phyloP scores from a whole-genome alignment of 2,329 filamentous ascomycete genomes.

The Periconia macrospinosa region DNA sequence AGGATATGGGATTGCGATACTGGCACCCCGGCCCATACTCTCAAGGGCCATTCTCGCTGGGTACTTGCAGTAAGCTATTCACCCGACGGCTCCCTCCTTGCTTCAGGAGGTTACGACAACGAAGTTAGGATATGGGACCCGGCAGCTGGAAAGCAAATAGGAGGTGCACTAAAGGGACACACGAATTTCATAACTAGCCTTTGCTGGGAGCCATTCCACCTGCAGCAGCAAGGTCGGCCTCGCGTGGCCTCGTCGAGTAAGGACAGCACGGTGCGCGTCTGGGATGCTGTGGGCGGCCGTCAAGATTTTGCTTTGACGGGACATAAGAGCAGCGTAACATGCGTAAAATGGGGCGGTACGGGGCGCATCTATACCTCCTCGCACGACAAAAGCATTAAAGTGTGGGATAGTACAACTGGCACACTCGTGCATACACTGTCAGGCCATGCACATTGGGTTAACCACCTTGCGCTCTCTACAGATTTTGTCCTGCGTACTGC shows the following conservation, averaged over 20 bases:
- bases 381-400: constrained; percentile 88
- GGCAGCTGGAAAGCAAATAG: constrained; percentile 73
- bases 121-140: constrained; percentile 89
- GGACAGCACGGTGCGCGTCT: constrained; percentile 84
- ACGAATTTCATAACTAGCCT: constrained; percentile 86
- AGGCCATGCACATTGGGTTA: constrained; percentile 91
- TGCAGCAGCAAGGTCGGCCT: constrained; percentile 72
- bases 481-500: constrained; percentile 86
- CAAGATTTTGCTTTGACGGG: constrained; percentile 84
- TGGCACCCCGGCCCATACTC: constrained; percentile 81
- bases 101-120: constrained; percentile 92
- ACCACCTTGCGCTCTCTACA: constrained; percentile 89
- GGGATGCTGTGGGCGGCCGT: constrained; percentile 76
- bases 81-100: constrained; percentile 77
- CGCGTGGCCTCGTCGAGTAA: constrained; percentile 86
- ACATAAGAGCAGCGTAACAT: constrained; percentile 86
- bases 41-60: constrained; percentile 88
- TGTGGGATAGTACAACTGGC: constrained; percentile 83
- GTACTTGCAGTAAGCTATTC: constrained; percentile 86
- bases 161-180: constrained; percentile 78
- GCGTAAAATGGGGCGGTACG: constrained; percentile 92
- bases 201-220: constrained; percentile 91
- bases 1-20: constrained; percentile 95
- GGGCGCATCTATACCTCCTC: constrained; percentile 61
- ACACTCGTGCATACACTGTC: constrained; percentile 77